These are phyloP conservation scores for Turritis glabra DNA, from an alignment of 345 rosid species.

Conservation along the genomic window DNA sequence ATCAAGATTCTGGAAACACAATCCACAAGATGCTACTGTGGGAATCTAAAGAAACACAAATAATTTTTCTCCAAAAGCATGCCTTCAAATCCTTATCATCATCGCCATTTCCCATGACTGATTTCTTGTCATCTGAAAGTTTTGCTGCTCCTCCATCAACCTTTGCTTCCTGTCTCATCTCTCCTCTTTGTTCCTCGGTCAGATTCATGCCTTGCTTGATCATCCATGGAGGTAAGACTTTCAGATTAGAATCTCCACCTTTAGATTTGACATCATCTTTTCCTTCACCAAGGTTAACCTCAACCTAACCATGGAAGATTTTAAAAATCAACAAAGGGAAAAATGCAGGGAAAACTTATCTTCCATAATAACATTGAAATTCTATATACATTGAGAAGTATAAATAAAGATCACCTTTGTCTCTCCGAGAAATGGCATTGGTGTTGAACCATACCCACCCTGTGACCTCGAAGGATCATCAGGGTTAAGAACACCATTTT, in stretches of 20 bases:
- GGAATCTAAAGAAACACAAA: not conserved
- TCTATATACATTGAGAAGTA: not conserved
- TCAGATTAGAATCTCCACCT: slow-evolving; percentile 44
- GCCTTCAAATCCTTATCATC: slow-evolving; percentile 50
- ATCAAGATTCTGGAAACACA: not conserved
- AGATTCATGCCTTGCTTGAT: slow-evolving; percentile 90
- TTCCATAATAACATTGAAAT: not conserved
- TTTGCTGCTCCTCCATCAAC: slow-evolving; percentile 25
- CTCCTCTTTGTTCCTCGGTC: slow-evolving; percentile 87
- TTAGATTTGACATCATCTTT: slow-evolving; percentile 28
- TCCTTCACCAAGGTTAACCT: not conserved
- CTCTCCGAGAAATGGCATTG: not conserved
- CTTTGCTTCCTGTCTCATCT: slow-evolving; percentile 50
- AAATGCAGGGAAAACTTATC: not conserved
- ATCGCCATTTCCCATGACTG: slow-evolving; percentile 48
- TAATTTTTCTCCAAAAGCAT: not conserved
- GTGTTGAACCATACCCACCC: not conserved
- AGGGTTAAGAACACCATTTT: not conserved
- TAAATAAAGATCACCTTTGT: not conserved
- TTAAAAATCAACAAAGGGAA: not conserved
- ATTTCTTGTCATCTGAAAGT: slow-evolving; percentile 72
- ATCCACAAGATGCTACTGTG: not conserved
- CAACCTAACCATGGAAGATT: not conserved
- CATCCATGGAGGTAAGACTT: slow-evolving; percentile 95
- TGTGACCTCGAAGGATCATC: not conserved